Base-by-base conservation (phyloP, 1,284 basidiomycete genomes). In the Ceratorhiza oryzae-sativae region DNA sequence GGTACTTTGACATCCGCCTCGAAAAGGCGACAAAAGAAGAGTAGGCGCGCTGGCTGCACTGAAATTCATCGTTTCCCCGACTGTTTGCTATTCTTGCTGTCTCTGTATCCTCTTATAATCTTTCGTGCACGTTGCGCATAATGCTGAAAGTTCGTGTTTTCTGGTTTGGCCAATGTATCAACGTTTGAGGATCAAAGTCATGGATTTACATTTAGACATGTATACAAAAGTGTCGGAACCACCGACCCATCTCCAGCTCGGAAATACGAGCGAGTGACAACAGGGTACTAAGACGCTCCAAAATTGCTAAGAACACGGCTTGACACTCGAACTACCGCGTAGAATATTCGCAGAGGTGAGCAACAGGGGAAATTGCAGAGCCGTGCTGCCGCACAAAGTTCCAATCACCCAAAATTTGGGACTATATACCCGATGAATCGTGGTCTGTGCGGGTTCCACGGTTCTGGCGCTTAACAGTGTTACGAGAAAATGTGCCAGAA, bases 251-350 rank as follows among this genome's bases (percentile, higher is more conserved):
- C 88, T 77, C 80, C 82, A 81, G 83, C 80, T 80, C 81, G 76
- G 75, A 51, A 63, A 73, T 39, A 71, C 68, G 74, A 74, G 73
- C 77, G 75, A 79, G 76, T 76, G 83, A 84, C 83, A 83, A 83
- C 75, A 81, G 89, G 90, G 90, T 91, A 65, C 90, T 92, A 77
- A 91, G 90, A 92, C 84, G 88, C 89, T 87, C 90, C 48, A 71
- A 77, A 73, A 74, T 89, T 82, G 76, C 76, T 92, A 90, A 84
- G 83, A 82, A 83, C 90, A 90, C 89, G 84, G 84, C 88, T 84
- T 91, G 91, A 92, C 90, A 91, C 90, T 92, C 90, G 80, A 91
- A 92, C 90, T 80, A 84, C 88, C 85, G 86, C 88, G 83, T 90
- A 77, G 77, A 80, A 72, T 75, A 77, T 80, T 80, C 79, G 84